phyloP scores from a whole-genome alignment of 805 yeast species.

The Candida pseudofarinosa region DNA sequence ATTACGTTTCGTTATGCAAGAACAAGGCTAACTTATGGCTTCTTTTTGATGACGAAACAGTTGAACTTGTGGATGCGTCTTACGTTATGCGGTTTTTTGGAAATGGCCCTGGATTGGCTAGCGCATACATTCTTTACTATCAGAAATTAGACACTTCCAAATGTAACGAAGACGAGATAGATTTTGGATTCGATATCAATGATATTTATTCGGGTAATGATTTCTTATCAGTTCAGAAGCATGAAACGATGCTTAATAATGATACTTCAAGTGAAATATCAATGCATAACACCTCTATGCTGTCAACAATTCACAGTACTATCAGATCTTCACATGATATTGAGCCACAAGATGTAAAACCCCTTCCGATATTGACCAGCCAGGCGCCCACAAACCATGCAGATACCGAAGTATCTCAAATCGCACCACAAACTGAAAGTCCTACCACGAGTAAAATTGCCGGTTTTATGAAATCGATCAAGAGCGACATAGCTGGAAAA shows the following conservation, averaged over 20 bases:
- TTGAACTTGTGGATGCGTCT: slow-evolving; percentile 78
- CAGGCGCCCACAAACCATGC: slow-evolving; percentile 2
- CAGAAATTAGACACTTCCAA: slow-evolving; percentile 35
- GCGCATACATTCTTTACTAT: slow-evolving; percentile 88
- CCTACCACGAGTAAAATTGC: slow-evolving; percentile 6
- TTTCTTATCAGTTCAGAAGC: slow-evolving; percentile 15
- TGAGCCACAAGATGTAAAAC: slow-evolving; percentile 4
- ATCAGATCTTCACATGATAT: slow-evolving; percentile 5
- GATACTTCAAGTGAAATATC: slow-evolving; percentile 8
- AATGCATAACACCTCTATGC: slow-evolving; percentile 5
- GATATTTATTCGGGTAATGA: slow-evolving; percentile 33
- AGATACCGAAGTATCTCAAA: slow-evolving; percentile 2
- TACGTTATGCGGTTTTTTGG: slow-evolving; percentile 87
- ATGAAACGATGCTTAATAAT: slow-evolving; percentile 1
- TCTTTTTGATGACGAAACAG: slow-evolving; percentile 91
- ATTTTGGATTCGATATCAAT: slow-evolving; percentile 31
- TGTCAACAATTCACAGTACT: not conserved
- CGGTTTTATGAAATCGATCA: slow-evolving; percentile 30
- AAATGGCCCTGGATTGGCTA: slow-evolving; percentile 79
- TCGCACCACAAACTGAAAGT: slow-evolving; percentile 2
- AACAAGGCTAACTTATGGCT: slow-evolving; percentile 82
- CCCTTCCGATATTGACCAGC: slow-evolving; percentile 10
- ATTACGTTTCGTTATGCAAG: slow-evolving; percentile 83
- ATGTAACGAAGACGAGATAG: slow-evolving; percentile 21
- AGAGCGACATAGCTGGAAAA: slow-evolving; percentile 14